Base-by-base conservation (phyloP, 1,284 basidiomycete genomes). In the Crepidotus sp. region DNA sequence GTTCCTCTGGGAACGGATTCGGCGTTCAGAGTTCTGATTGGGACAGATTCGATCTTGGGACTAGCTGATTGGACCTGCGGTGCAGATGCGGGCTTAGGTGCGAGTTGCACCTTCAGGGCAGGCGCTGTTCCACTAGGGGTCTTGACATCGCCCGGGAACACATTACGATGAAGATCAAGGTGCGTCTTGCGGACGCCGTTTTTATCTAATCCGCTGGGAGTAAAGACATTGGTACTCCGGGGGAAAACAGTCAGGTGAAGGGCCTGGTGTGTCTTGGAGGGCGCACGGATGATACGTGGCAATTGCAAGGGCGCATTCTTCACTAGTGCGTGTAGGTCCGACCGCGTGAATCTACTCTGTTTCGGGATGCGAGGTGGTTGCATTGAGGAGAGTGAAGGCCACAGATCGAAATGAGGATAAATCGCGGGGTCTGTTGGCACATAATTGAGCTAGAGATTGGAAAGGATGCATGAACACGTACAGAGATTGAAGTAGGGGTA, bases 241-340 rank as follows among this genome's bases (percentile, higher is more conserved):
- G 44, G 46, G 35, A 49, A 46, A 15, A 52, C 36, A 7, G 43
- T 34, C 15, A 44, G 4, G 29, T 52, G 46, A 14, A 49, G 47
- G 4, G 39, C 54, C n/a, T 36, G 36, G 39, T 58, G 57, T 17
- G 54, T 53, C 34, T 52, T 54, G n/a, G n/a, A 37, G 10, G 41
- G 45, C 21, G 17, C 40, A 19, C 21, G 58, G 13, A 17, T 17
- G 11, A 15, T 30, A 14, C 6, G 21, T 34, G 24, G 35, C 6
- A 36, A 15, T 24, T 14, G 31, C 53, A 33, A 51, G 45, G 35
- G 45, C 43, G 64, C 61, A 57, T 63, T 64, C 60, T 61, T 62
- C 19, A 65, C 61, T 51, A 65, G 61, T 0, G 64, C 62, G 51
- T 66, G 64, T 4, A 68, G 54, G 42, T 69, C 64, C 5, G 59